Percentiles rank a stretch among this genome's conserved stretches.
Conservation (phyloP, 768 basidiomycete species). For the Phaffia tasmanica region DNA sequence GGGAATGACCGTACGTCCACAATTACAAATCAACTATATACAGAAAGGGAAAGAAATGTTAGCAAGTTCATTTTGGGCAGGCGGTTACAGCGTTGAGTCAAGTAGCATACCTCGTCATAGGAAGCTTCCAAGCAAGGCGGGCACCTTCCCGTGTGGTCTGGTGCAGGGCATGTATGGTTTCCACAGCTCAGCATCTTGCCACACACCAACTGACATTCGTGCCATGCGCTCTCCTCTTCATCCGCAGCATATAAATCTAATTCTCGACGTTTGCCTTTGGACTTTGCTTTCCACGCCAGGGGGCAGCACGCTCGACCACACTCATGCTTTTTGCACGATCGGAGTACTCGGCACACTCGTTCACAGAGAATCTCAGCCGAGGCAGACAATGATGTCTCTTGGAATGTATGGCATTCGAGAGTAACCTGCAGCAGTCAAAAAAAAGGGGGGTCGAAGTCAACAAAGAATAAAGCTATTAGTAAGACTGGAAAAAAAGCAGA, state of each 20-base stretch:
- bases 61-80: background rate
- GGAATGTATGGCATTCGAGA: conserved; percentile 35
- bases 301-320: conserved; percentile 79
- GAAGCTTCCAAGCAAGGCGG: conserved; percentile 72
- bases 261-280: conserved; percentile 48
- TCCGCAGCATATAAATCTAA: conserved; percentile 43
- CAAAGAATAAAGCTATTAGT: too few relatives aligned
- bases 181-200: conserved; percentile 34
- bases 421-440: conserved; percentile 29
- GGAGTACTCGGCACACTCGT: conserved; percentile 60
- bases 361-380: conserved; percentile 62
- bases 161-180: conserved; percentile 49
- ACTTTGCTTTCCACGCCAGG: conserved; percentile 54
- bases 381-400: conserved; percentile 35
- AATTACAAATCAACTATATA: conserved; percentile 59
- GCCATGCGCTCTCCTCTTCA: conserved; percentile 46
- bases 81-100: background rate
- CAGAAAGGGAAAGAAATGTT: too few relatives aligned
- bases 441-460: background rate
- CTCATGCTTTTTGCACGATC: conserved; percentile 75
- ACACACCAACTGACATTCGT: conserved; percentile 18
- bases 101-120: conserved; percentile 67
- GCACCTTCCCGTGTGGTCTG: conserved; percentile 75
- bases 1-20: conserved; percentile 73
- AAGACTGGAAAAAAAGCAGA: conserved; percentile 19